Percentiles rank a stretch among this genome's conserved stretches.
phyloP scores from a whole-genome alignment of 1,139 yeast genomes.

The Protomyces gravidus region DNA sequence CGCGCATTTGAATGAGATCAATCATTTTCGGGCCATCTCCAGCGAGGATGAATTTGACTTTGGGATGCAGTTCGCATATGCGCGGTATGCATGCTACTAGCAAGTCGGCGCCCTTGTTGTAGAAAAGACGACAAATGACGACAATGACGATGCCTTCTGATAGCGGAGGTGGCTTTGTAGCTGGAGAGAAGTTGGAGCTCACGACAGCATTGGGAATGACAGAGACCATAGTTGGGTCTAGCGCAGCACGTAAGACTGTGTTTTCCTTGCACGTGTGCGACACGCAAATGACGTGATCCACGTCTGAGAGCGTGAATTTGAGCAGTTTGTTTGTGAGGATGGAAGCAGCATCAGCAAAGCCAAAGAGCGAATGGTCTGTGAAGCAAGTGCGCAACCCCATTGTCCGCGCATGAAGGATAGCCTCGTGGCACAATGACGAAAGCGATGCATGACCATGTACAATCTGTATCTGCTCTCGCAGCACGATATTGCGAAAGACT shows the following conservation, averaged over 20 bases:
- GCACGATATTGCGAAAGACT: constrained; percentile 71
- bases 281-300: constrained; percentile 91
- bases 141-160: constrained; percentile 62
- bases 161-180: constrained; percentile 31
- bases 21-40: constrained; percentile 97
- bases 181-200: constrained; percentile 72
- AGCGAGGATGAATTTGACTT: constrained; percentile 77
- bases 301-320: constrained; percentile 77
- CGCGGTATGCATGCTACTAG: constrained; percentile 80
- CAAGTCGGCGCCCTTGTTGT: constrained; percentile 94
- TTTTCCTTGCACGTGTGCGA: constrained; percentile 93
- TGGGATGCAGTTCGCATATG: constrained; percentile 60
- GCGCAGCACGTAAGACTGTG: constrained; percentile 78
- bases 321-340: constrained; percentile 81
- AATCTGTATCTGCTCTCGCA: constrained; percentile 79
- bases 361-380: constrained; percentile 94
- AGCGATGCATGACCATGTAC: constrained; percentile 95
- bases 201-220: constrained; percentile 97
- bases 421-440: constrained; percentile 82
- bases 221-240: constrained; percentile 72
- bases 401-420: constrained; percentile 80
- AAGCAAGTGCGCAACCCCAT: constrained; percentile 90
- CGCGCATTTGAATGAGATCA: constrained; percentile 93
- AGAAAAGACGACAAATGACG: constrained; percentile 83
- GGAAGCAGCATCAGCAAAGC: constrained; percentile 81